A percentile compares a stretch with the other conserved stretches of the same genome.
phyloP scores from a whole-genome alignment of 2,329 filamentous ascomycete species.

The Fusarium setosum region DNA sequence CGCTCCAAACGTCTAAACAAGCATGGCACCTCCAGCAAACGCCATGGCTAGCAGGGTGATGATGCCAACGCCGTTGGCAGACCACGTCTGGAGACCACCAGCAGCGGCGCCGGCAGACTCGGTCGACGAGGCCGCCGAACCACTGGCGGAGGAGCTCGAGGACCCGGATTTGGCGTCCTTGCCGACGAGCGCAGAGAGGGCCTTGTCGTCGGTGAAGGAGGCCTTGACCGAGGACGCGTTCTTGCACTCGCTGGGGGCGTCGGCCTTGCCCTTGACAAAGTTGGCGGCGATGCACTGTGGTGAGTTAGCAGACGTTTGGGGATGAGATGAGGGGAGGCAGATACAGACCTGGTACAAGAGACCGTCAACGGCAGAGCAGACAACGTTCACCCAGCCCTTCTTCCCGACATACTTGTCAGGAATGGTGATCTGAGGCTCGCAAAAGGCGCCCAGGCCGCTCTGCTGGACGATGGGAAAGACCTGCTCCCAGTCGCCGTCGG shows the following conservation, averaged over 20 bases:
- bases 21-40: conserved; percentile 43
- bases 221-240: conserved; percentile 50
- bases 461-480: conserved; percentile 65
- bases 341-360: conserved; percentile 65
- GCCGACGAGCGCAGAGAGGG: conserved; percentile 49
- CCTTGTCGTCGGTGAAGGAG: conserved; percentile 47
- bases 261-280: conserved; percentile 60
- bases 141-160: conserved; percentile 29
- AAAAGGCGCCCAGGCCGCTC: conserved; percentile 65
- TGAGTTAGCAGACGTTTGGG: background rate
- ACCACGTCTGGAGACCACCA: conserved; percentile 39
- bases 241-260: conserved; percentile 47
- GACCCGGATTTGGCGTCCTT: conserved; percentile 18
- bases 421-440: conserved; percentile 60
- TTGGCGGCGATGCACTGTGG: conserved; percentile 65
- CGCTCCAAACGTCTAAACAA: conserved; percentile 36
- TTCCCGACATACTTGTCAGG: conserved; percentile 64
- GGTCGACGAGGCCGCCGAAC: conserved; percentile 34
- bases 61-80: conserved; percentile 31
- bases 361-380: conserved; percentile 65
- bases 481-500: conserved; percentile 63
- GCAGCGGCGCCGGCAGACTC: conserved; percentile 39
- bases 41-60: conserved; percentile 44
- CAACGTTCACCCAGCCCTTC: conserved; percentile 65
- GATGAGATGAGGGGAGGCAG: background rate